Evolutionary conservation across 495 filamentous ascomycete genomes (phyloP).

Genomic region (Neurospora cerealis): DNA sequence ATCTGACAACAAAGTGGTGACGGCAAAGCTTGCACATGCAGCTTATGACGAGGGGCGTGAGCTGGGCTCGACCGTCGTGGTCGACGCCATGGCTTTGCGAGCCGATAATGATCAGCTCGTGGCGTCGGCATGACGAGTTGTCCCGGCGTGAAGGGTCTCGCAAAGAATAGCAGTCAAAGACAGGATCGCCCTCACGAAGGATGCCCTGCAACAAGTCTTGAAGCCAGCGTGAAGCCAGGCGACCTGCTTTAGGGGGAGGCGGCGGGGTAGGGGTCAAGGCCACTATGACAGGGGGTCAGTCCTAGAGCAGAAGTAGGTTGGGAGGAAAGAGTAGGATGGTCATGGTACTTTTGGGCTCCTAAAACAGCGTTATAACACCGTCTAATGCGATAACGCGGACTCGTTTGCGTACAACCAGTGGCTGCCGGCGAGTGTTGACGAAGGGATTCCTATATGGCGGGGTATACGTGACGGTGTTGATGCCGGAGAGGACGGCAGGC

Average conservation of each 20-base stretch:
- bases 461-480: background rate
- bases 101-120: constrained; percentile 15
- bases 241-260: constrained; percentile 5
- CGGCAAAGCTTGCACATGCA: constrained; percentile 25
- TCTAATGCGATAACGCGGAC: background rate
- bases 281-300: background rate
- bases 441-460: background rate
- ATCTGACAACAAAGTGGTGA: constrained; percentile 21
- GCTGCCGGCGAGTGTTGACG: background rate
- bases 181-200: background rate
- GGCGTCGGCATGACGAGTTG: constrained; percentile 1
- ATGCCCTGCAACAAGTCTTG: constrained; percentile 14
- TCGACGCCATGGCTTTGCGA: constrained; percentile 13
- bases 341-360: background rate
- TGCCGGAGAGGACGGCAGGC: background rate
- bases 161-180: constrained; percentile 5
- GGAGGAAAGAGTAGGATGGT: background rate
- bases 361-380: background rate
- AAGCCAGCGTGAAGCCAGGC: constrained; percentile 15
- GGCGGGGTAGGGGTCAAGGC: background rate
- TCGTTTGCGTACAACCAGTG: background rate
- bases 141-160: constrained; percentile 6
- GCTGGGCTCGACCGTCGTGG: constrained; percentile 5
- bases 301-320: background rate
- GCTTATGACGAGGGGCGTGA: constrained; percentile 6